These are phyloP conservation scores for Phlyctochytrium arcticum DNA, from an alignment of 192 early-diverging fungal species.

Conservation along the genomic window DNA sequence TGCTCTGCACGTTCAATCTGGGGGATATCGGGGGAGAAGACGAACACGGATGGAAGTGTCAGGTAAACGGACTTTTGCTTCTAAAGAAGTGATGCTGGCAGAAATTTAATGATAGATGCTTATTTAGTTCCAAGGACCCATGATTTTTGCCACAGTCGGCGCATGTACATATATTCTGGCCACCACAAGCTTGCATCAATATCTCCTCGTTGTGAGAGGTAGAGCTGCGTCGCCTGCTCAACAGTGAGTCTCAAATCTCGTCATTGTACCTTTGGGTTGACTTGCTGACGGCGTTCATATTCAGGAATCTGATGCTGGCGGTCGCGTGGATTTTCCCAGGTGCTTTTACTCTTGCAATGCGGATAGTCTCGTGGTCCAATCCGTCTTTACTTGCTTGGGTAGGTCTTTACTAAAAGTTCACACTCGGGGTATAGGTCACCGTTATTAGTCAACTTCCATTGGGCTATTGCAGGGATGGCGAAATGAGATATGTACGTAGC, in stretches of 20 bases:
- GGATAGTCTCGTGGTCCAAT: not conserved
- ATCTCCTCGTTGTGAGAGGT: not conserved
- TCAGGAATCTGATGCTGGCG: not conserved
- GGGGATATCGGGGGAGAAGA: not conserved
- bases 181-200: not conserved
- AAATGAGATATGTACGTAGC: slow-evolving; percentile 1
- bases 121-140: not conserved
- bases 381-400: not conserved
- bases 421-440: too few relatives aligned
- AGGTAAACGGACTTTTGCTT: not conserved
- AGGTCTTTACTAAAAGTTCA: too few relatives aligned
- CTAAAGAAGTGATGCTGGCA: not conserved
- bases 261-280: not conserved
- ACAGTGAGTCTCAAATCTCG: not conserved
- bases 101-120: not conserved
- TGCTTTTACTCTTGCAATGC: not conserved
- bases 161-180: not conserved
- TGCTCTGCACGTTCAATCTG: not conserved
- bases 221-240: not conserved
- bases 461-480: too few relatives aligned
- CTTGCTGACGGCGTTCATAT: not conserved
- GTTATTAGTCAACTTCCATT: too few relatives aligned
- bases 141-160: not conserved
- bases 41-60: not conserved
- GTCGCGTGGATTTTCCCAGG: not conserved